Percentiles rank a stretch among this genome's conserved stretches.
Evolutionary conservation across 805 yeast genomes (phyloP).

Genomic region (Diddensiella transvaalensis): DNA sequence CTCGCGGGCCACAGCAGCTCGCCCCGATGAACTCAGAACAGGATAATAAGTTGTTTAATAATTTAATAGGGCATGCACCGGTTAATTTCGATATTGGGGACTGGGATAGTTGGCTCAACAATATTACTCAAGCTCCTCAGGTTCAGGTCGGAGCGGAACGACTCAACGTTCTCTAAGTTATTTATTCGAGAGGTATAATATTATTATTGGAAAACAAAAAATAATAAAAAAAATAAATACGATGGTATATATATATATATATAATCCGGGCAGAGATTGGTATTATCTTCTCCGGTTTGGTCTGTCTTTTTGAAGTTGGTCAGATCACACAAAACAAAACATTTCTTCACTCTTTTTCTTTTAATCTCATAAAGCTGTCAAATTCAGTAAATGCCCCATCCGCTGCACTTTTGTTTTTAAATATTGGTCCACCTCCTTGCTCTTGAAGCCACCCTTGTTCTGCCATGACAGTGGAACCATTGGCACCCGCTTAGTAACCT

Average conservation of each 20-base stretch:
- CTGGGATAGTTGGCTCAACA: slow-evolving; percentile 17
- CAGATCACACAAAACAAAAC: too few relatives aligned
- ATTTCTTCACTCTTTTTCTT: too few relatives aligned
- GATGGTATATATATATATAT: neutral
- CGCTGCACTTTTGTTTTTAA: slow-evolving; percentile 89
- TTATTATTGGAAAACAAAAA: neutral
- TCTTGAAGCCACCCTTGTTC: slow-evolving; percentile 62
- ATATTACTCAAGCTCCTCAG: neutral
- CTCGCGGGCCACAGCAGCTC: neutral
- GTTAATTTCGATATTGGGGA: slow-evolving; percentile 14
- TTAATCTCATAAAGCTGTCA: slow-evolving; percentile 11
- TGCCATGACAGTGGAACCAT: slow-evolving; percentile 97
- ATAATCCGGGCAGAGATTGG: too few relatives aligned
- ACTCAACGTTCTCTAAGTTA: neutral
- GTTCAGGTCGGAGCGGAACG: neutral
- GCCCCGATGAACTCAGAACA: neutral
- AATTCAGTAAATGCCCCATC: slow-evolving; percentile 88
- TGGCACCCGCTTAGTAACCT: slow-evolving; percentile 85
- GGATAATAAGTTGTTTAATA: neutral
- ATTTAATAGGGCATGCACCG: slow-evolving; percentile 4
- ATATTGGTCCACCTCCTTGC: slow-evolving; percentile 88
- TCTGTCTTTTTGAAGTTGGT: too few relatives aligned
- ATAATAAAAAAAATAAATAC: neutral
- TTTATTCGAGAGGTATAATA: too few relatives aligned
- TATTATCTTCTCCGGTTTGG: too few relatives aligned